A percentile compares a stretch with the other conserved stretches of the same genome.
These are phyloP conservation scores for Hemileccinum hortonii DNA, from an alignment of 1,284 basidiomycete genomes.

Conservation along the genomic window DNA sequence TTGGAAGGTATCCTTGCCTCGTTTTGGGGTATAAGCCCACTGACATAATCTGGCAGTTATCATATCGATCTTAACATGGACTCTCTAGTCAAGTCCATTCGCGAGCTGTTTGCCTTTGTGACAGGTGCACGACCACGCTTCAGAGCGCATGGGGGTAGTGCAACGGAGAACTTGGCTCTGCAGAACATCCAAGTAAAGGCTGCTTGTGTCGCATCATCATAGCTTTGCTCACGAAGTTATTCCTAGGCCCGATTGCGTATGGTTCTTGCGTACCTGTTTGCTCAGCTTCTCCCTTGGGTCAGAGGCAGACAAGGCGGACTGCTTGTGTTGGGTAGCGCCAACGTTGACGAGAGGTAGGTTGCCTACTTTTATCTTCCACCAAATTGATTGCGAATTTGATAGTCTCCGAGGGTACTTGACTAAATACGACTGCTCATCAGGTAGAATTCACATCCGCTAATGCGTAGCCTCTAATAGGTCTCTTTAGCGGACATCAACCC, in stretches of 20 bases:
- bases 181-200: conserved; percentile 88
- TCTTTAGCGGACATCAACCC: conserved; percentile 91
- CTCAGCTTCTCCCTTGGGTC: conserved; percentile 93
- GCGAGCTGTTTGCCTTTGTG: conserved; percentile 80
- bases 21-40: background rate
- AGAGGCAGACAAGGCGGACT: conserved; percentile 83
- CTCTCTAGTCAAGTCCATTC: conserved; percentile 79
- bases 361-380: background rate
- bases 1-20: conserved; percentile 68
- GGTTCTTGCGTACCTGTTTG: conserved; percentile 97
- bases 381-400: conserved; percentile 1
- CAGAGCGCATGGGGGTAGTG: conserved; percentile 83
- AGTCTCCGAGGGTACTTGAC: conserved; percentile 96
- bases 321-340: conserved; percentile 93
- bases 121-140: conserved; percentile 85
- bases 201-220: background rate
- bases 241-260: conserved; percentile 84
- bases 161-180: conserved; percentile 91
- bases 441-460: conserved; percentile 33
- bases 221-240: background rate
- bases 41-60: conserved; percentile 55
- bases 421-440: conserved; percentile 94
- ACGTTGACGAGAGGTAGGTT: conserved; percentile 90
- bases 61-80: conserved; percentile 98
- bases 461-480: background rate